phyloP scores from a whole-genome alignment of 2,329 filamentous ascomycete species.

The Botrytis galanthina region DNA sequence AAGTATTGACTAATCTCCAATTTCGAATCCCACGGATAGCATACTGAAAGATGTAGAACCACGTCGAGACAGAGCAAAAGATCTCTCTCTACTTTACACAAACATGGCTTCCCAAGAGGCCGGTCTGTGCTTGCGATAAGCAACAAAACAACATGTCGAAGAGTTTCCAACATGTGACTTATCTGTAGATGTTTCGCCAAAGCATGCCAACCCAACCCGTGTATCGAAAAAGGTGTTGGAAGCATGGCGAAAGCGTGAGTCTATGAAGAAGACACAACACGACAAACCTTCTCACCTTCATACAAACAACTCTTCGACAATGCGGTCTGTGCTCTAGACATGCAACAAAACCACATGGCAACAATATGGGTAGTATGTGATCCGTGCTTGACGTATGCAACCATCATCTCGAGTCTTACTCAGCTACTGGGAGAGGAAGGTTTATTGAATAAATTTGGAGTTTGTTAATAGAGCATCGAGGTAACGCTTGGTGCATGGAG shows the following conservation, averaged over 20 bases:
- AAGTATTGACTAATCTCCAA: not conserved
- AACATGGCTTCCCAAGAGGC: not conserved
- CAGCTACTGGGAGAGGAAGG: not conserved
- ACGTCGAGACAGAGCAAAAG: too few relatives aligned
- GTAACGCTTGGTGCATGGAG: not conserved
- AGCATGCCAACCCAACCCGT: not conserved
- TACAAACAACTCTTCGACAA: not conserved
- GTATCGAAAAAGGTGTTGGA: not conserved
- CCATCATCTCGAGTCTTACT: not conserved
- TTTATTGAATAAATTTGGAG: not conserved
- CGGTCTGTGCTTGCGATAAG: constrained; percentile 1
- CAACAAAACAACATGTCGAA: not conserved
- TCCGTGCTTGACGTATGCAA: constrained; percentile 13
- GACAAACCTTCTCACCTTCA: not conserved
- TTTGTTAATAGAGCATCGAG: not conserved
- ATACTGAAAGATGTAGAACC: not conserved
- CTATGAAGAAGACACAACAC: not conserved
- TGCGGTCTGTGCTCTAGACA: constrained; percentile 4
- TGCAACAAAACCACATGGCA: constrained; percentile 16
- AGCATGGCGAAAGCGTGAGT: not conserved
- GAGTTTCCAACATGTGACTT: not conserved
- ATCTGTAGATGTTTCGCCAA: not conserved
- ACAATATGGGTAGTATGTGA: constrained; percentile 10
- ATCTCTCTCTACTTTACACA: not conserved
- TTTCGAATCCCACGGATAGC: not conserved